phyloP scores from a whole-genome alignment of 2,329 filamentous ascomycete species.

The Arthrobotrys iridis region DNA sequence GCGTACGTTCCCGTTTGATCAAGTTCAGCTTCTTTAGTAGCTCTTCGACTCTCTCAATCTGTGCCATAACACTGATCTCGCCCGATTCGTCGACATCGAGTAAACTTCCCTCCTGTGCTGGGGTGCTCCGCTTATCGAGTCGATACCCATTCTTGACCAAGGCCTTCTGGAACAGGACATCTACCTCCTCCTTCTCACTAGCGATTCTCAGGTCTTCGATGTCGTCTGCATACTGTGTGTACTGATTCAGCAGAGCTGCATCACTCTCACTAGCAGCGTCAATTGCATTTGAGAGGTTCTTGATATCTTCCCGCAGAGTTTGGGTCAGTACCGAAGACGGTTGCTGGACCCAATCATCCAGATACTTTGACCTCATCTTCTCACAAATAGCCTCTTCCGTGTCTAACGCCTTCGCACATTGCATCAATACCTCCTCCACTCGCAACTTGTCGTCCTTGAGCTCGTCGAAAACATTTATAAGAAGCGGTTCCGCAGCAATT shows the following conservation, averaged over 20 bases:
- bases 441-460: constrained; percentile 80
- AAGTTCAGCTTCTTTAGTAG: constrained; percentile 89
- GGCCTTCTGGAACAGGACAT: constrained; percentile 80
- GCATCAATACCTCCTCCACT: constrained; percentile 77
- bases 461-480: constrained; percentile 79
- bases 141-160: constrained; percentile 78
- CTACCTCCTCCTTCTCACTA: constrained; percentile 68
- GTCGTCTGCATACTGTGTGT: constrained; percentile 84
- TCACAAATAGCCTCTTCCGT: constrained; percentile 98
- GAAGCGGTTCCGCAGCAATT: constrained; percentile 78
- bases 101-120: constrained; percentile 71
- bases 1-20: constrained; percentile 88
- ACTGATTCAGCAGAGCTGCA: constrained; percentile 80
- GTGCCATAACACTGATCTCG: constrained; percentile 79
- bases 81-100: constrained; percentile 47
- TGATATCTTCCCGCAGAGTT: constrained; percentile 85
- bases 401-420: constrained; percentile 86
- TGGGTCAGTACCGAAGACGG: constrained; percentile 89
- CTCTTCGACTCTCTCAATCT: constrained; percentile 88
- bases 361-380: constrained; percentile 99
- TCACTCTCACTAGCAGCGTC: constrained; percentile 91
- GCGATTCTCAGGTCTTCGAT: constrained; percentile 96
- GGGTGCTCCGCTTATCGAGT: constrained; percentile 67
- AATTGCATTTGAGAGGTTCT: constrained; percentile 86
- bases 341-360: constrained; percentile 94